Base-by-base conservation (phyloP, 1,139 yeast species). In the Geotrichum europaeum region DNA sequence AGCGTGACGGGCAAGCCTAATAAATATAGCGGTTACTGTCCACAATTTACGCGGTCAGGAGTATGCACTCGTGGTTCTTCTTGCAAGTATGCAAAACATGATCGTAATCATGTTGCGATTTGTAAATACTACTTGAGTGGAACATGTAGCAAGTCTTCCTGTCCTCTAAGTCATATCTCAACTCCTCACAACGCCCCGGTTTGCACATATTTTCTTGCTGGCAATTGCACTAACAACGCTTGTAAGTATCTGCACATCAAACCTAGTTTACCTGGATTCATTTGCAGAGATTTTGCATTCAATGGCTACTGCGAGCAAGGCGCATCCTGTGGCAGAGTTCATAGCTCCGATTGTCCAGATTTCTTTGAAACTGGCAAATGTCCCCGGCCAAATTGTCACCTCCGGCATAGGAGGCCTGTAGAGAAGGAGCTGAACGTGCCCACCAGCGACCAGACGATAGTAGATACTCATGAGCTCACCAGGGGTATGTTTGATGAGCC, bases 291-390 rank as follows among this genome's bases (percentile, higher is more conserved):
- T 40, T 89, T 89, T 75, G 80, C 92, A 1, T 68, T 84, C 45
- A 81, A 82, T 9, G 92, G 94, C 0, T 86, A 82, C 74, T 88
- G 96, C 72, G 81, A 76, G 34, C 71, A 82, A 49, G 96, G 96
- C 0, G 70, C 73, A 25, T 67, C 70, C 49, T 88, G 96, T 70
- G 78, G 80, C 5, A 79, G 81, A 61, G 72, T 81, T 51, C 96
- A 88, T 71, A 74, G 76, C 12, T 80, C 77, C 66, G 83, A 82
- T 61, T 88, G 96, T 71, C 95, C 96, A 0, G 94, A 87, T 68
- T 83, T 79, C 66, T 86, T 83, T 65, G 84, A 83, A 63, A 75
- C 76, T 24, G 87, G 87, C 15, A 69, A 67, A 24, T 88, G 96
- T 72, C 77, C 82, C 0, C 72, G 81, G 61, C 81, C 81, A 0